A percentile compares a stretch with the other conserved stretches of the same genome.
These are phyloP conservation scores for Phaffia rhodozyma DNA, from an alignment of 1,284 basidiomycete genomes.

Conservation along the genomic window DNA sequence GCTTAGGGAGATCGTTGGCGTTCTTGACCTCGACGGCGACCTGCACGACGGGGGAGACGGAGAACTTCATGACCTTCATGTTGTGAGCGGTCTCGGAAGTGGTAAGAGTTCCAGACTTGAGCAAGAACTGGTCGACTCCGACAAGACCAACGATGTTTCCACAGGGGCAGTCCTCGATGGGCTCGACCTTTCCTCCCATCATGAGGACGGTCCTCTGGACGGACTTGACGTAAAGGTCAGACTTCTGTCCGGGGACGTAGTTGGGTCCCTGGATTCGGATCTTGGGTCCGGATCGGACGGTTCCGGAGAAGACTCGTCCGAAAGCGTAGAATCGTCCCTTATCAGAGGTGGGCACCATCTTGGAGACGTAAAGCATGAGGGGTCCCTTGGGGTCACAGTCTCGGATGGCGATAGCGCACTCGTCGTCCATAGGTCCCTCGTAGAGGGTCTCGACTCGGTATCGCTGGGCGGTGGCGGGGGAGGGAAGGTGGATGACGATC, in stretches of 20 bases:
- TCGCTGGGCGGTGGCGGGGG: conserved; percentile 88
- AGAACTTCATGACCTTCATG: conserved; percentile 99
- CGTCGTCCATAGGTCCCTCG: conserved; percentile 99
- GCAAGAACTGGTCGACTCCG: conserved; percentile 99
- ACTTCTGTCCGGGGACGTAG: conserved; percentile 97
- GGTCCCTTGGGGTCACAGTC: conserved; percentile 97
- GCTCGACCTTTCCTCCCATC: conserved; percentile 99
- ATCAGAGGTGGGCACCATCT: conserved; percentile 99
- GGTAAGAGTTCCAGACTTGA: conserved; percentile 97
- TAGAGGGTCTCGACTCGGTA: conserved; percentile 99
- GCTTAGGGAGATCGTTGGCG: conserved; percentile 95
- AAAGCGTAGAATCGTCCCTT: conserved; percentile 99
- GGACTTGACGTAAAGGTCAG: conserved; percentile 95
- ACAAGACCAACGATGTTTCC: conserved; percentile 99
- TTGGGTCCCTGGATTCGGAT: conserved; percentile 99
- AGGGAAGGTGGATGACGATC: conserved; percentile 99
- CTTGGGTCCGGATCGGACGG: conserved; percentile 92
- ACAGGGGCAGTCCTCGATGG: conserved; percentile 97
- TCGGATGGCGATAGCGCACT: conserved; percentile 95
- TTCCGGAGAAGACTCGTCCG: conserved; percentile 99
- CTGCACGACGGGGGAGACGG: conserved; percentile 98
- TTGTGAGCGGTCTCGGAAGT: conserved; percentile 96
- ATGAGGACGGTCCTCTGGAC: conserved; percentile 98
- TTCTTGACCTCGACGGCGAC: conserved; percentile 99
- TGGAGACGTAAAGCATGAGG: conserved; percentile 97